Base-by-base conservation (phyloP, 805 yeast species). In the Isabelozyma pseudorhagii region DNA sequence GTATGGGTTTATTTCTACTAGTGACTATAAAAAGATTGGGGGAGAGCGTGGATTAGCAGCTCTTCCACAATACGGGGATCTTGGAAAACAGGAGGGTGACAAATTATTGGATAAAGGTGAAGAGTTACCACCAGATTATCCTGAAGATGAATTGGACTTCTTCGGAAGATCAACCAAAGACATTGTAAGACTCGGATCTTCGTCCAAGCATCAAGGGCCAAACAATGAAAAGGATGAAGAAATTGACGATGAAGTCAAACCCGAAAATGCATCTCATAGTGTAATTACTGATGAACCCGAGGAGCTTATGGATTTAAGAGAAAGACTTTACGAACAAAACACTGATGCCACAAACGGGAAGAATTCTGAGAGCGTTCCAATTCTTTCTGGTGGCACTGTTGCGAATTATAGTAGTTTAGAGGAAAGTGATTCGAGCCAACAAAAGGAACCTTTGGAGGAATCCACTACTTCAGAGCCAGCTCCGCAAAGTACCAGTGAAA, bases 51-150 rank as follows among this genome's bases (percentile, higher is more conserved):
- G 76, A 1, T 55, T 69, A 47, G 70, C 74, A 3, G 51, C 75
- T 1, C 61, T 73, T 38, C 78, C 78, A 1, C 66, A 69, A 45
- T 74, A 74, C 46, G 79, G 78, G 2, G 66, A 66, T 48, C 70
- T 69, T 45, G 45, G 52, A 9, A 59, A 59, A 44, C 64, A 64
- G 28, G 58, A 52, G 36, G 66, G 63, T 18, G 90, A 86, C 56
- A 72, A 78, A 21, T 68, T 87, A 3, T 67, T 87, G 48, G 92
- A 83, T 56, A 82, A 80, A 60, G 92, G 92, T 3, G 92, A 85
- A 53, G 84, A 79, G 42, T 63, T 86, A 40, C 92, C 92, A 14
- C 93, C 93, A 3, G 69, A 74, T 14, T 86, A 86, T 59, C 88
- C 89, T 1, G 78, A 71, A 15, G 83, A 81, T 5, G 87, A 83